phyloP scores from a whole-genome alignment of 2,329 filamentous ascomycete genomes.

The Ceratocystis variospora region DNA sequence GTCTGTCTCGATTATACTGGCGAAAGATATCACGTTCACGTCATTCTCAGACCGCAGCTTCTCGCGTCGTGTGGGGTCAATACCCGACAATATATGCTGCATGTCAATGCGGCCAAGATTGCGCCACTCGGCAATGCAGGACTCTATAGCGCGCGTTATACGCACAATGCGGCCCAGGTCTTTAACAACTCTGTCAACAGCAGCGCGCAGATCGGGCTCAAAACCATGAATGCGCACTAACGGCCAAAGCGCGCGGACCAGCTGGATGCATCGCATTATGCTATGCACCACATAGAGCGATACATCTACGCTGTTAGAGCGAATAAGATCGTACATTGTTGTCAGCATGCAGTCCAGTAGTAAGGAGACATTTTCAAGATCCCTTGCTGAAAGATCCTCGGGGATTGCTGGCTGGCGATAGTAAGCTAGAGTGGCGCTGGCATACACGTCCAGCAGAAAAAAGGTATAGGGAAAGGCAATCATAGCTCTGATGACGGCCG shows the following conservation, averaged over 20 bases:
- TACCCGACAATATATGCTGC: slow-evolving; percentile 21
- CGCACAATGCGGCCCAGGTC: neutral
- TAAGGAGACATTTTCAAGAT: neutral
- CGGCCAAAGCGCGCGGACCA: slow-evolving; percentile 8
- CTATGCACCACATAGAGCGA: slow-evolving; percentile 5
- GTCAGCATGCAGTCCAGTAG: slow-evolving; percentile 1
- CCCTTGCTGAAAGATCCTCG: neutral
- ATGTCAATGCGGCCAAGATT: slow-evolving; percentile 3
- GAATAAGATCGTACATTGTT: slow-evolving; percentile 12
- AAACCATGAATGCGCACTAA: slow-evolving; percentile 5
- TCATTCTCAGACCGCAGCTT: slow-evolving; percentile 28
- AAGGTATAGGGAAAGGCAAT: slow-evolving; percentile 29
- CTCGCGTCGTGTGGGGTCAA: slow-evolving; percentile 26
- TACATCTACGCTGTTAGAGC: slow-evolving; percentile 1
- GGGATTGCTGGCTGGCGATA: slow-evolving; percentile 2
- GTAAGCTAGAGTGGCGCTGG: slow-evolving; percentile 30
- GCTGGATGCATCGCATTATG: neutral
- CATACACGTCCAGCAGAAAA: slow-evolving; percentile 39
- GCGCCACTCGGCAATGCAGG: neutral
- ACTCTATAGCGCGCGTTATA: slow-evolving; percentile 3
- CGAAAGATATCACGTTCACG: slow-evolving; percentile 25
- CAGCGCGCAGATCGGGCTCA: neutral
- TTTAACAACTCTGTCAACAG: neutral
- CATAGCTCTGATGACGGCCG: slow-evolving; percentile 35
- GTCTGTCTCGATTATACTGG: slow-evolving; percentile 25